Base-by-base conservation (phyloP, 1,284 basidiomycete species). In the Pseudozyma hubeiensis region DNA sequence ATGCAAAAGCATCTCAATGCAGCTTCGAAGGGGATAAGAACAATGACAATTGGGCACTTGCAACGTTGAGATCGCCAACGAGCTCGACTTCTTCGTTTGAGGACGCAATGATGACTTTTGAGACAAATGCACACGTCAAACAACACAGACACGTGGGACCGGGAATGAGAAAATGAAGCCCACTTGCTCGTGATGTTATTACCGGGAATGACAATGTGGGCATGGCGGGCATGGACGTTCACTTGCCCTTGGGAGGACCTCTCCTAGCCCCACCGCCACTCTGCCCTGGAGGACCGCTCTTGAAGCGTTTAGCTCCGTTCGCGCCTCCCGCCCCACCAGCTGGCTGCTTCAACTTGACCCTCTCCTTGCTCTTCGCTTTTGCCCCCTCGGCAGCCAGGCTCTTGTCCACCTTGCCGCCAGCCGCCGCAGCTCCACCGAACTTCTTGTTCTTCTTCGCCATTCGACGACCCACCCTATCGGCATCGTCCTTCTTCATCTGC, bases 361-460 rank as follows among this genome's bases (percentile, higher is more conserved):
- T 62, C 40, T 68, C 61, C 55, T 64, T 75, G 41, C 66, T 57
- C 69, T 56, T 69, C 2, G 49, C 66, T 54, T 75, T 74, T 16
- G 71, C 71, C 5, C 54, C 70, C 51, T 74, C 71, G 6, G 51
- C 53, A 11, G 64, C 13, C 8, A 73, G 19, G 10, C 45, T 54
- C 45, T 59, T 64, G 33, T 65, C 63, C 34, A 49, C 43, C 17
- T 52, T 55, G 9, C 10, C 31, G 4, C 37, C 39, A 19, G 17
- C 7, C 1, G 37, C 16, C 19, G 43, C 39, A 33, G 59, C 64
- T 2, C 51, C 35, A 17, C 52, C 49, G 9, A 56, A 37, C 60
- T 81, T 81, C 37, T 58, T 70, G 29, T 68, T 64, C 74, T 83
- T 83, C 80, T 84, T 84, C 29, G 72, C 74, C 67, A 80, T 51